Evolutionary conservation across 768 basidiomycete genomes (phyloP).

Genomic region (Kwoniella mangroviensis): DNA sequence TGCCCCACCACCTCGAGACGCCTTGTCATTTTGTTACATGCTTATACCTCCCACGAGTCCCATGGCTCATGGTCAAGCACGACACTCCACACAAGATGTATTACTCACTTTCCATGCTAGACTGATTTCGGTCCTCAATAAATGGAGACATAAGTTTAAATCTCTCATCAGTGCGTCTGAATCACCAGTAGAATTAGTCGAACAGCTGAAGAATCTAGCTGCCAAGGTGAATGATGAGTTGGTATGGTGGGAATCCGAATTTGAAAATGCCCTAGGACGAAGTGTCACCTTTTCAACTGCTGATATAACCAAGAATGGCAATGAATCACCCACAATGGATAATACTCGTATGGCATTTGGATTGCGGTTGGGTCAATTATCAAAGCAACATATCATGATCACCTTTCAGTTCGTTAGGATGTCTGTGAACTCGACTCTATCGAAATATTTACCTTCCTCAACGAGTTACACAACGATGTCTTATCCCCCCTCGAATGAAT

Average conservation of each 20-base stretch:
- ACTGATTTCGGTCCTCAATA: slow-evolving; percentile 13
- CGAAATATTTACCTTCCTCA: slow-evolving; percentile 16
- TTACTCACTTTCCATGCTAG: slow-evolving; percentile 20
- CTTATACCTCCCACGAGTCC: slow-evolving; percentile 15
- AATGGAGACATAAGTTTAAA: slow-evolving; percentile 9
- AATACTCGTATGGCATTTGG: neutral
- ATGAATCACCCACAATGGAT: slow-evolving; percentile 5
- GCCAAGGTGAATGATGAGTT: slow-evolving; percentile 17
- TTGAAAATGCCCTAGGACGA: slow-evolving; percentile 2
- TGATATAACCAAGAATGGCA: neutral
- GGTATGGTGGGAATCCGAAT: slow-evolving; percentile 25
- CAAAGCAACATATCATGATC: slow-evolving; percentile 18
- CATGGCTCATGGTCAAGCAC: neutral
- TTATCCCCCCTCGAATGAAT: neutral
- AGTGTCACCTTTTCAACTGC: neutral
- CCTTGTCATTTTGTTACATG: slow-evolving; percentile 18
- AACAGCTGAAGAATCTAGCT: slow-evolving; percentile 8
- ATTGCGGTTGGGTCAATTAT: slow-evolving; percentile 7
- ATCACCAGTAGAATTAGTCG: neutral
- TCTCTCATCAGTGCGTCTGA: slow-evolving; percentile 8
- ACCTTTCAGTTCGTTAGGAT: slow-evolving; percentile 18
- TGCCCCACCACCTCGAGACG: slow-evolving; percentile 18
- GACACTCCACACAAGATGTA: slow-evolving; percentile 2
- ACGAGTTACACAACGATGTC: neutral
- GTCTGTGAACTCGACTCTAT: slow-evolving; percentile 13